Percentiles rank a stretch among this genome's conserved stretches.
phyloP scores from a whole-genome alignment of 179 eudicot species.

The Sideroxylon spinosum region DNA sequence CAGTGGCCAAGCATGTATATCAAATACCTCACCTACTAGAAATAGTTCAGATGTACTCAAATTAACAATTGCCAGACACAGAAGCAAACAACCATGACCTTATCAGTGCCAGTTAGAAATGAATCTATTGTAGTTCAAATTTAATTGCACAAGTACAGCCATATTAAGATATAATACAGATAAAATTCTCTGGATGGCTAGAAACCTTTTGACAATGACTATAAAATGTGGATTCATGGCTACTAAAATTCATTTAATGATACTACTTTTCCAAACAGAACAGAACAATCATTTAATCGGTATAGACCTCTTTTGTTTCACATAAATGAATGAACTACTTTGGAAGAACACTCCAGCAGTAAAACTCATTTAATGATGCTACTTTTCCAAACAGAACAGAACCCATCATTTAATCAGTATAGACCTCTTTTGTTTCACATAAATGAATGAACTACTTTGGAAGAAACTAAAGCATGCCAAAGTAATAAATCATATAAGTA shows the following conservation, averaged over 20 bases:
- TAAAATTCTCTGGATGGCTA: not conserved
- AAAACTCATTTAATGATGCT: not conserved
- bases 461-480: constrained; percentile 3
- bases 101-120: not conserved
- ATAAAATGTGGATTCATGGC: not conserved
- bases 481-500: not conserved
- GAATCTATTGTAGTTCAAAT: not conserved
- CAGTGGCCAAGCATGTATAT: too few relatives aligned
- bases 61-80: not conserved
- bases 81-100: not conserved
- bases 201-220: constrained; percentile 3
- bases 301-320: not conserved
- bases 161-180: not conserved
- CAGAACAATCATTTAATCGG: too few relatives aligned
- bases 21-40: too few relatives aligned
- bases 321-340: not conserved
- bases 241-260: not conserved
- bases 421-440: not conserved
- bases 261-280: not conserved
- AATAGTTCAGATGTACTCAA: too few relatives aligned
- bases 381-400: not conserved
- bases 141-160: not conserved
- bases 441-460: not conserved
- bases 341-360: too few relatives aligned
- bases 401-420: too few relatives aligned